Percentiles rank a stretch among this genome's conserved stretches.
phyloP scores from a whole-genome alignment of 2,329 filamentous ascomycete species.

The Alternaria tenuissima region DNA sequence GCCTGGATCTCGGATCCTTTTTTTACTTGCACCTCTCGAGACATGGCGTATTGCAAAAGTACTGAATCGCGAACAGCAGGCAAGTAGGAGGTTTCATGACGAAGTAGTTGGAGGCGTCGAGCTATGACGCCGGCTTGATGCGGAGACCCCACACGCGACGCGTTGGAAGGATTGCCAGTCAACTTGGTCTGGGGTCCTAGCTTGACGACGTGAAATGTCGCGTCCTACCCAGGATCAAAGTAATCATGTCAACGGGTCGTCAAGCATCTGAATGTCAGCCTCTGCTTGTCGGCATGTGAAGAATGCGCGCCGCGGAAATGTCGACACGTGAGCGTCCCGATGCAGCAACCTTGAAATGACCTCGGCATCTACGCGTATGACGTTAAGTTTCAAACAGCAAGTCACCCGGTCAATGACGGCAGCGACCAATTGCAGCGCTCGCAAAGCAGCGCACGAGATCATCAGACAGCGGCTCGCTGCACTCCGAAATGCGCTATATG shows the following conservation, averaged over 20 bases:
- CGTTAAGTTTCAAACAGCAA: constrained; percentile 40
- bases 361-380: constrained; percentile 43
- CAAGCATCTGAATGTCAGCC: constrained; percentile 23
- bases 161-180: background rate
- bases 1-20: constrained; percentile 40
- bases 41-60: constrained; percentile 19
- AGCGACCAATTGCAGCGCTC: constrained; percentile 37
- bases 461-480: constrained; percentile 28
- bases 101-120: background rate
- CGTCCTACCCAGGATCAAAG: background rate
- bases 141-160: constrained; percentile 16
- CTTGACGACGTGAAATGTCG: background rate
- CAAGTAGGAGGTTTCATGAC: background rate
- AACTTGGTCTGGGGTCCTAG: background rate
- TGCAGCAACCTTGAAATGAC: constrained; percentile 15
- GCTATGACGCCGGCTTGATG: constrained; percentile 11
- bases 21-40: constrained; percentile 41
- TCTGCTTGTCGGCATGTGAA: constrained; percentile 23
- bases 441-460: constrained; percentile 43
- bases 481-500: constrained; percentile 34
- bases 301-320: constrained; percentile 1
- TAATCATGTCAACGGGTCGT: constrained; percentile 4
- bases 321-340: constrained; percentile 22
- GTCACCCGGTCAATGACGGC: constrained; percentile 24
- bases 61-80: background rate